Conservation (phyloP, 129 eudicot genomes). For the Lonicera japonica region DNA sequence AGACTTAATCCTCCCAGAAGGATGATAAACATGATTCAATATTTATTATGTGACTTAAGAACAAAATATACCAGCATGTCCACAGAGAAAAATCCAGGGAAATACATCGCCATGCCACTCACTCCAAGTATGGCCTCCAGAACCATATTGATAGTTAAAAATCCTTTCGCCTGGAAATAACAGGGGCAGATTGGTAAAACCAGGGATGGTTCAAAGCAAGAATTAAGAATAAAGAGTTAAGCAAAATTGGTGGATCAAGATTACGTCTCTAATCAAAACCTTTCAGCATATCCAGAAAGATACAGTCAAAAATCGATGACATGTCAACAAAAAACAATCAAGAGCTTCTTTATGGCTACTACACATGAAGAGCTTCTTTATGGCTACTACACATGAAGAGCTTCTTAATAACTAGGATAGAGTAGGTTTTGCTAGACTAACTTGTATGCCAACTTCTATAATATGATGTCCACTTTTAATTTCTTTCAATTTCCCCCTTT, state of each 20-base stretch:
- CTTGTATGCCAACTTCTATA: too few relatives aligned
- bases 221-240: not conserved
- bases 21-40: too few relatives aligned
- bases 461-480: too few relatives aligned
- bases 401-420: too few relatives aligned
- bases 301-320: not conserved
- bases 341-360: not conserved
- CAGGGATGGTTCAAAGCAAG: not conserved
- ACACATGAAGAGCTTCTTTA: not conserved
- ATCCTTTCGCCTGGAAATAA: conserved; percentile 16
- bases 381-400: too few relatives aligned
- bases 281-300: not conserved
- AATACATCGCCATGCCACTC: conserved; percentile 7
- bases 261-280: not conserved
- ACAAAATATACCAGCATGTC: conserved; percentile 31
- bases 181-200: not conserved
- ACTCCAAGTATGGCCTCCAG: conserved; percentile 23
- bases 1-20: too few relatives aligned
- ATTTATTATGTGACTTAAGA: too few relatives aligned
- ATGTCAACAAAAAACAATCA: not conserved
- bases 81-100: conserved; percentile 30
- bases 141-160: conserved; percentile 6
- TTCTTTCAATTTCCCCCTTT: too few relatives aligned
- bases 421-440: too few relatives aligned
- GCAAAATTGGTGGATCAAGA: not conserved